phyloP scores from a whole-genome alignment of 176 grass and related monocot species.

The Typha latifolia region DNA sequence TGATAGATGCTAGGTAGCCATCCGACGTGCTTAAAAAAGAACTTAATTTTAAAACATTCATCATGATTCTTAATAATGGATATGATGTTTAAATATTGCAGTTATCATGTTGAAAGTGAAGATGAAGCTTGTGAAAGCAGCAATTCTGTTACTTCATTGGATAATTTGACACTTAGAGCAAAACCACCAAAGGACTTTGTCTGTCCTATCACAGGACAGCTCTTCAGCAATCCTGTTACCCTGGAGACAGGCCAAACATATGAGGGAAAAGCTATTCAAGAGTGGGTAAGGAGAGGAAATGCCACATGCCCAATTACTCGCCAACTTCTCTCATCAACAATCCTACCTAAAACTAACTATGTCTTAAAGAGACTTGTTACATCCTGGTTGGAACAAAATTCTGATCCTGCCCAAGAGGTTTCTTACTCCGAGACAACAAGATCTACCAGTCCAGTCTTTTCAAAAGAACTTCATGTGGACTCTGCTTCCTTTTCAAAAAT shows the following conservation, averaged over 20 bases:
- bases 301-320: background rate
- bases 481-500: background rate
- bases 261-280: constrained; percentile 1
- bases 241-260: constrained; percentile 6
- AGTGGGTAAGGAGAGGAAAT: constrained; percentile 3
- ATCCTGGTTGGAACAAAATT: constrained; percentile 4
- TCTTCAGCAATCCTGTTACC: background rate
- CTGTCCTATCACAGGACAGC: constrained; percentile 1
- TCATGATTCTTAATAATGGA: background rate
- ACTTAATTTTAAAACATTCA: background rate
- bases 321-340: background rate
- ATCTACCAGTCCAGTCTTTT: background rate
- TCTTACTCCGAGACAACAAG: background rate
- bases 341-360: constrained; percentile 4
- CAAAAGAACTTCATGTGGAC: background rate
- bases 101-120: constrained; percentile 1
- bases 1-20: background rate
- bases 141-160: background rate
- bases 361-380: background rate
- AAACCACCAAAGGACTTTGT: constrained; percentile 1
- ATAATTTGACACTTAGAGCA: background rate
- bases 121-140: background rate
- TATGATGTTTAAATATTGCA: background rate
- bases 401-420: background rate
- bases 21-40: too few species aligned